A percentile compares a stretch with the other conserved stretches of the same genome.
These are phyloP conservation scores for Cytospora chrysosperma DNA, from an alignment of 2,329 filamentous ascomycete species.

Conservation along the genomic window DNA sequence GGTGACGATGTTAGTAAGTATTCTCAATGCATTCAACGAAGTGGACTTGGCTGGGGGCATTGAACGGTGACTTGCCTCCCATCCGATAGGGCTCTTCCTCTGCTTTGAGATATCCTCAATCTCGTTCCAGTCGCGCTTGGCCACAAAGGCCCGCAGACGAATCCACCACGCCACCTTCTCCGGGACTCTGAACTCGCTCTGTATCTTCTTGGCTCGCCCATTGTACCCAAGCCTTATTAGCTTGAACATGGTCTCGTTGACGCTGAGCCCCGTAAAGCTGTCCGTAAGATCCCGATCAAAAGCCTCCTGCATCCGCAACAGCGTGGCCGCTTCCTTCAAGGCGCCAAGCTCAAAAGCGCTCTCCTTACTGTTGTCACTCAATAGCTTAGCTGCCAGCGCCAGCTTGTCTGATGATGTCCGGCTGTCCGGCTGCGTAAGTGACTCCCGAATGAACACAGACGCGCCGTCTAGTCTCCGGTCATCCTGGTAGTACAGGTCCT, in stretches of 20 bases:
- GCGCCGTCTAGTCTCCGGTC: conserved; percentile 87
- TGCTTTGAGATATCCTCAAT: conserved; percentile 79
- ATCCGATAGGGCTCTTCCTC: conserved; percentile 89
- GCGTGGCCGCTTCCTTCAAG: conserved; percentile 74
- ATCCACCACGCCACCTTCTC: conserved; percentile 92
- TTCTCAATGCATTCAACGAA: background rate
- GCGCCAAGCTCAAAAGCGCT: conserved; percentile 69
- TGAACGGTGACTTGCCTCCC: conserved; percentile 67
- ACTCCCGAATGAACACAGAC: conserved; percentile 82
- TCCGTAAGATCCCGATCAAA: conserved; percentile 76
- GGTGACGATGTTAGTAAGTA: conserved; percentile 9
- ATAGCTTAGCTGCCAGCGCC: conserved; percentile 77
- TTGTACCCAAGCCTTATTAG: conserved; percentile 79
- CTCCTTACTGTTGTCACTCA: conserved; percentile 78
- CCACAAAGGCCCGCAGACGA: conserved; percentile 78
- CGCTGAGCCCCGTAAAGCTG: conserved; percentile 75
- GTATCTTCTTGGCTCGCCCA: conserved; percentile 82
- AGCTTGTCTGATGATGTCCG: conserved; percentile 79
- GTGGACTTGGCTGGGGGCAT: background rate
- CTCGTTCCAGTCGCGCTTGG: conserved; percentile 87
- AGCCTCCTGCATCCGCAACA: conserved; percentile 82
- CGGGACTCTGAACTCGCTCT: conserved; percentile 87
- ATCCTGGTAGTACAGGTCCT: conserved; percentile 97
- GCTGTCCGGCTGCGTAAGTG: conserved; percentile 69
- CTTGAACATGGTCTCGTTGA: conserved; percentile 91